Evolutionary conservation across 1,284 basidiomycete species (phyloP), one percentile per base, ranked within the genome.

Genomic region (Fomitiporia mediterranea): DNA sequence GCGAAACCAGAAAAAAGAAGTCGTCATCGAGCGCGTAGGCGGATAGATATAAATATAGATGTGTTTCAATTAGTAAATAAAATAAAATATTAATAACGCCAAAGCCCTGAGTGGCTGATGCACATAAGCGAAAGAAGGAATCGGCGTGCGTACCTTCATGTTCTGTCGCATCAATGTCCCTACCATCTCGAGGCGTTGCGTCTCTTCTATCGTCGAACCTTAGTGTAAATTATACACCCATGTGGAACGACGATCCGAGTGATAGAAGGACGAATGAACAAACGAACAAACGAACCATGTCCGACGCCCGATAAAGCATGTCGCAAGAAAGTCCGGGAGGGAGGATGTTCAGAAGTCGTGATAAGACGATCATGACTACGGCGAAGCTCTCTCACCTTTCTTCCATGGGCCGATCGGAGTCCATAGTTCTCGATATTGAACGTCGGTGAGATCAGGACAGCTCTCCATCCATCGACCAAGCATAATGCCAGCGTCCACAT

Each of bases 401-500:
- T 57, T 51, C 60, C 61, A 63, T 3, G 62, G 58, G 9, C 62
- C 62, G 15, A 63, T 49, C 15, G 62, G 61, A 13, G 61, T 56
- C 25, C 32, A 59, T 11, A 60, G 25, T 21, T 56, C 57, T 37
- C 51, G 43, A 27, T 58, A 55, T 27, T 57, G 52, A 11, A 55
- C 55, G 9, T 60, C 39, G 35, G 28, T 43, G 27, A 62, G 52
- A 27, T 47, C 42, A 23, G 49, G 61, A 38, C 59, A 57, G 44
- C 44, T 42, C 8, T 47, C 38, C 46, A 52, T 51, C 49, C 38
- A 57, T 13, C 37, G 56, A 5, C 38, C 42, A 28, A 51, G 51
- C 40, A 55, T 37, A 25, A 51, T 49, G 7, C 59, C 54, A 3
- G 55, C 57, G 43, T 55, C 53, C 25, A 60, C 52, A 35, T 30